A percentile compares a stretch with the other conserved stretches of the same genome.
Conservation (phyloP, 208 protist genomes). For the Wallacemonas sp. region DNA sequence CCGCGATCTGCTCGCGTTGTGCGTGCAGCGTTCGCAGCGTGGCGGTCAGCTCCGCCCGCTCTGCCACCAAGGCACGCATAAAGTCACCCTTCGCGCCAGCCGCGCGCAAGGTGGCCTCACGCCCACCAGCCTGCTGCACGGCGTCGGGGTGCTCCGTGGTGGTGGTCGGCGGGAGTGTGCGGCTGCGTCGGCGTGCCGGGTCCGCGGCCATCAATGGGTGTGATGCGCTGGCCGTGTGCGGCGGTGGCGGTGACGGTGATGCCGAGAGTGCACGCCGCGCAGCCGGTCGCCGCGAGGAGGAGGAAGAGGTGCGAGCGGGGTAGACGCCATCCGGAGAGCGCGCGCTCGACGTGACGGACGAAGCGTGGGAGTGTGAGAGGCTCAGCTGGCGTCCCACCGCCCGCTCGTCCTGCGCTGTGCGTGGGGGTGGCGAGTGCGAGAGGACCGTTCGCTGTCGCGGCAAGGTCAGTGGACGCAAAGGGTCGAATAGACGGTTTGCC, state of each 20-base stretch:
- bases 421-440: constrained; percentile 7
- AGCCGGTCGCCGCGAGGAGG: too few relatives aligned
- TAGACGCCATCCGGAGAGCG: too few relatives aligned
- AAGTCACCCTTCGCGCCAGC: constrained; percentile 19
- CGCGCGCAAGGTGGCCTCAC: background rate
- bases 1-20: constrained; percentile 22
- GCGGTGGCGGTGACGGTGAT: background rate
- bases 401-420: background rate
- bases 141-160: background rate
- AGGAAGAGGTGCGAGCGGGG: background rate
- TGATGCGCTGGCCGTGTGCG: background rate
- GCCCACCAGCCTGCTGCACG: constrained; percentile 10
- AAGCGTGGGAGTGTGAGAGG: background rate
- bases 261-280: too few relatives aligned
- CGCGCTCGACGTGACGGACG: too few relatives aligned
- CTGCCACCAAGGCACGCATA: constrained; percentile 14
- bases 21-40: constrained; percentile 20
- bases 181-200: background rate
- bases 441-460: constrained; percentile 2
- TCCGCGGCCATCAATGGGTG: background rate
- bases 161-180: background rate
- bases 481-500: background rate
- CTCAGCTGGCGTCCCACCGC: background rate
- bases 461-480: background rate
- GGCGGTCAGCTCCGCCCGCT: constrained; percentile 20